Evolutionary conservation across 805 yeast species (phyloP), one percentile per base, ranked within the genome.

Genomic region (Soucietia sequanensis): DNA sequence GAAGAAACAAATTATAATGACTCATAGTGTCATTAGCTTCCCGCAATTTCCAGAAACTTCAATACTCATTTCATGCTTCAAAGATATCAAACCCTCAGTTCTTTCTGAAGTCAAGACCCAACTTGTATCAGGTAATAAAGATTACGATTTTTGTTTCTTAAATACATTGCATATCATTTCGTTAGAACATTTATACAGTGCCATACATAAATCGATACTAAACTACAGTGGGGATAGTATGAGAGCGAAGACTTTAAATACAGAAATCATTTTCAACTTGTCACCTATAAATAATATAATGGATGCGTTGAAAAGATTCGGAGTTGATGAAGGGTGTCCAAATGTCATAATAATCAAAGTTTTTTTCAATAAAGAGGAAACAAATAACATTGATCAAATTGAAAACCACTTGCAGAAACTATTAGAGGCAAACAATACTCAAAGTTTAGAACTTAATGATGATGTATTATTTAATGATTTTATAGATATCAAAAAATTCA

Each of bases 221-320:
- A 89, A 84, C 52, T 47, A 56, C 16, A 52, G 52, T 1, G 63
- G 66, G 23, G 75, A 66, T 10, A 67, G 58, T 14, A 68, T 76
- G 66, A 72, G 80, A 44, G 81, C 95, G 7, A 78, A 73, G 44
- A 72, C 80, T 1, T 46, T 86, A 21, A 84, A 84, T 50, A 80
- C 93, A 0, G 95, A 87, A 49, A 66, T 83, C 25, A 73, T 85
- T 16, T 75, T 81, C 49, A 75, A 80, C 38, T 61, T 87, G 39
- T 77, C 89, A 1, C 87, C 91, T 2, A 71, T 78, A 6, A 80
- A 78, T 46, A 84, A 83, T 51, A 80, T 82, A 25, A 71, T 76
- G 65, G 93, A 86, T 39, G 81, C 88, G 1, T 65, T 86, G 42
- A 76, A 72, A 43, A 68, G 75, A 46, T 84, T 84, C 59, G 95